Evolutionary conservation across 2,329 filamentous ascomycete species (phyloP).

Genomic region (Colletotrichum costaricense): DNA sequence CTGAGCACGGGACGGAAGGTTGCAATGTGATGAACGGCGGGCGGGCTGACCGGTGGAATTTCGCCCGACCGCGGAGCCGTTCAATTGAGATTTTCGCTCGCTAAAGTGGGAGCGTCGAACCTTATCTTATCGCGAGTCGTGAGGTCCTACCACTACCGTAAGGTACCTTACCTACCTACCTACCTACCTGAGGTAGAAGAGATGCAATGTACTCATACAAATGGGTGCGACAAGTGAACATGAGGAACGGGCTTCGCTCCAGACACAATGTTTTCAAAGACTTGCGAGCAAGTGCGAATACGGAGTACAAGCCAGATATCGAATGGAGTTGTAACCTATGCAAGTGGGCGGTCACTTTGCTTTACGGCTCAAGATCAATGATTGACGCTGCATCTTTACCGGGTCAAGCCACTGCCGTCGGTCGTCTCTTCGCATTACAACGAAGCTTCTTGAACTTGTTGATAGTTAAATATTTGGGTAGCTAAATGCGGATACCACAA

Average conservation of each 20-base stretch:
- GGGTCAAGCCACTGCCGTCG: background rate
- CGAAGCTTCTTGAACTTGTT: too few species aligned
- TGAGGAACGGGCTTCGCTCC: too few species aligned
- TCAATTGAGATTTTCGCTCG: constrained; percentile 23
- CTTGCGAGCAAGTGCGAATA: background rate
- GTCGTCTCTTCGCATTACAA: too few species aligned
- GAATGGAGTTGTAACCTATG: background rate
- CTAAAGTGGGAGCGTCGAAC: background rate
- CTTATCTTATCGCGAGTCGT: constrained; percentile 20
- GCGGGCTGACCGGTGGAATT: constrained; percentile 13
- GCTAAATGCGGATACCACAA: too few species aligned
- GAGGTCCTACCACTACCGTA: background rate
- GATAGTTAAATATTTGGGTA: too few species aligned
- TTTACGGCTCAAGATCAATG: background rate
- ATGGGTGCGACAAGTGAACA: background rate
- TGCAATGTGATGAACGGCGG: background rate
- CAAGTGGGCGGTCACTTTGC: background rate
- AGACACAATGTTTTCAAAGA: background rate
- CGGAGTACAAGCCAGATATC: background rate
- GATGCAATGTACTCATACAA: background rate
- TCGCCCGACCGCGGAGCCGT: background rate
- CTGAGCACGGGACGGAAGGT: background rate
- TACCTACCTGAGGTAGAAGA: background rate
- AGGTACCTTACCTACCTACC: too few species aligned
- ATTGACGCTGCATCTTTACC: background rate